Base-by-base conservation (phyloP, 805 yeast genomes). In the Maudiozyma saulgeensis region DNA sequence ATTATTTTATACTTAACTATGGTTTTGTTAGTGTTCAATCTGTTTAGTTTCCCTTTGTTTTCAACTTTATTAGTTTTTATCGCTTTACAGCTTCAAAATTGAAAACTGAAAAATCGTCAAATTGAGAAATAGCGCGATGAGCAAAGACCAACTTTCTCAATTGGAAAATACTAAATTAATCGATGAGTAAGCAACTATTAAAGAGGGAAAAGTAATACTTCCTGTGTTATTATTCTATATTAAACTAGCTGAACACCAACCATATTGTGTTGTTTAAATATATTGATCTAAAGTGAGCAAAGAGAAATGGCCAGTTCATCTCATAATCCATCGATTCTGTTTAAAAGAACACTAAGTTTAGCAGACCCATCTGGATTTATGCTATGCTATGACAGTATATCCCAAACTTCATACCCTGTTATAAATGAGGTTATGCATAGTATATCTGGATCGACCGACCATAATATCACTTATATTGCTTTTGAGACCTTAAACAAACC, bases 361-460 rank as follows among this genome's bases (percentile, higher is more conserved):
- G 85, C 82, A 54, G 98, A 93, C 58, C 66, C 66, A 21, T 77
- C 91, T 0, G 95, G 96, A 0, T 77, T 91, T 48, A 64, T 87
- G 2, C 71, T 91, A 4, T 70, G 84, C 4, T 60, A 78, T 8
- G 98, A 93, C 62, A 74, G 85, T 1, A 66, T 88, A 9, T 70
- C 76, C 0, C 96, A 90, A 63, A 78, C 93, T 0, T 79, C 88
- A 0, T 56, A 68, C 31, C 58, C 69, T 43, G 64, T 90, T 12
- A 59, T 86, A 1, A 60, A 68, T 26, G 96, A 88, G 60, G 72
- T 89, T 44, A 64, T 74, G 2, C 64, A 72, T 53, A 71, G 75
- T 55, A 57, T 59, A 38, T 64, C 68, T 12, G 11, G 39, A n/a
- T 32, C 41, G 15, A 59, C 51, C 4, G 59, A 57, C 12, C 61